These are phyloP conservation scores for Claviceps sp. DNA, from an alignment of 2,329 filamentous ascomycete species.

Conservation along the genomic window DNA sequence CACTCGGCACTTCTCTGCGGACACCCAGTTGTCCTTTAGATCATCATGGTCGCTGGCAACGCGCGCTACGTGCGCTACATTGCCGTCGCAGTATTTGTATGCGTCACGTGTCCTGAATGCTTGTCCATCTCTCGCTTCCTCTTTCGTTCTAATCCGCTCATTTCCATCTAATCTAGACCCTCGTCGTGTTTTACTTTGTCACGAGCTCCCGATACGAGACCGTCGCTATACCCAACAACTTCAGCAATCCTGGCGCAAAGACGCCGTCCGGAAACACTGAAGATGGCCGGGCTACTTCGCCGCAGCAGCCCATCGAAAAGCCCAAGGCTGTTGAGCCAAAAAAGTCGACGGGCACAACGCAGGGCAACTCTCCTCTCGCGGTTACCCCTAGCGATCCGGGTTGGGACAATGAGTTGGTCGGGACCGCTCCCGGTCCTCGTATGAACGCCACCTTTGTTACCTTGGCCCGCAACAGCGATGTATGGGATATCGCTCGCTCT, in stretches of 20 bases:
- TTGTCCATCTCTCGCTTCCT: neutral
- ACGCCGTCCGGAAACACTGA: neutral
- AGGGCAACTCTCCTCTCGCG: conserved; percentile 30
- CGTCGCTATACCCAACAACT: conserved; percentile 14
- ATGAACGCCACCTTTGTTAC: conserved; percentile 98
- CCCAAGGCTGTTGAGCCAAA: conserved; percentile 11
- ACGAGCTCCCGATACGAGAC: conserved; percentile 41
- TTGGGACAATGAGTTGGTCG: conserved; percentile 36
- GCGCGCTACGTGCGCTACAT: conserved; percentile 67
- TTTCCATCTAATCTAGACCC: conserved; percentile 26
- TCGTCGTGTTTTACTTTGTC: conserved; percentile 73
- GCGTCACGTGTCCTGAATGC: conserved; percentile 16
- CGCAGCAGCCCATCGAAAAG: conserved; percentile 8
- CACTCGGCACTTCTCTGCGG: neutral
- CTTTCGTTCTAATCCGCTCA: neutral
- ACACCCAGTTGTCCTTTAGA: neutral
- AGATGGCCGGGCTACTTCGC: neutral
- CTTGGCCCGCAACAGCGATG: conserved; percentile 78
- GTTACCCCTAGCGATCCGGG: conserved; percentile 38
- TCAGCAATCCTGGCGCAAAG: neutral
- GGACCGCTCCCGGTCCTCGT: conserved; percentile 51
- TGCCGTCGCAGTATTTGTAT: conserved; percentile 72
- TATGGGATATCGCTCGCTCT: conserved; percentile 94
- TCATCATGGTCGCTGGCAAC: conserved; percentile 48
- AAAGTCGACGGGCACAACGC: conserved; percentile 10